Evolutionary conservation across 768 basidiomycete genomes (phyloP), one percentile per base, ranked within the genome.

Genomic region (Sporobolomyces phaffii): DNA sequence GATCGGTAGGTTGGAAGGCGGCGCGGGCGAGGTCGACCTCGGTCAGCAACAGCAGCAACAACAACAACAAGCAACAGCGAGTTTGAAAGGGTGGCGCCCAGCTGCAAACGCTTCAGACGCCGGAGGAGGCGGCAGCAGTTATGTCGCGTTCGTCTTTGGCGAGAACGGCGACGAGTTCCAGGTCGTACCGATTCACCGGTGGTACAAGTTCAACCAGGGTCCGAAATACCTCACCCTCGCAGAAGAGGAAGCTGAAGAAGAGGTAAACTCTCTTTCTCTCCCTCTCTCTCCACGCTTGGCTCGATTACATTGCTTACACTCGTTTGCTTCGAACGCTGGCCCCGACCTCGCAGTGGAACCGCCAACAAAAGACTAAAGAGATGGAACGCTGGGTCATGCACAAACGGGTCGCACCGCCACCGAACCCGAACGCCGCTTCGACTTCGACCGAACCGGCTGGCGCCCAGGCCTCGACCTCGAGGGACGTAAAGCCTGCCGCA

Each of bases 121-220:
- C 1, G 70, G 70, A 15, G 66, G 63, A 2, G 67, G 66, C 17
- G 70, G 70, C 5, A 65, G 63, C 44, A 58, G 44, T 9, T 72
- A 72, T 44, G 70, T 72, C 58, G 70, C 70, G 20, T 68, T 72
- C 56, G 70, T 72, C 3, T 49, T 68, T 15, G 63, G 66, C 54
- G 66, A 64, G 49, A 59, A 62, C 49, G 85, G 86, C 73, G 85
- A 90, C 64, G 82, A 86, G 43, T 92, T 93, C 82, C 86, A 89
- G 75, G 90, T 92, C 77, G 87, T 93, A 15, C 87, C 90, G 18
- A 85, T 89, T 8, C 85, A 90, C 76, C 83, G 90, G 48, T 92
- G 89, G 88, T 93, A 92, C 81, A 90, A 90, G 78, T 91, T 91
- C 76, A 89, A 89, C 79, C 90, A 90, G 81, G 86, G 85, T 72